A percentile compares a stretch with the other conserved stretches of the same genome.
These are phyloP conservation scores for Talaromyces wortmannii DNA, from an alignment of 495 filamentous ascomycete genomes.

Conservation along the genomic window DNA sequence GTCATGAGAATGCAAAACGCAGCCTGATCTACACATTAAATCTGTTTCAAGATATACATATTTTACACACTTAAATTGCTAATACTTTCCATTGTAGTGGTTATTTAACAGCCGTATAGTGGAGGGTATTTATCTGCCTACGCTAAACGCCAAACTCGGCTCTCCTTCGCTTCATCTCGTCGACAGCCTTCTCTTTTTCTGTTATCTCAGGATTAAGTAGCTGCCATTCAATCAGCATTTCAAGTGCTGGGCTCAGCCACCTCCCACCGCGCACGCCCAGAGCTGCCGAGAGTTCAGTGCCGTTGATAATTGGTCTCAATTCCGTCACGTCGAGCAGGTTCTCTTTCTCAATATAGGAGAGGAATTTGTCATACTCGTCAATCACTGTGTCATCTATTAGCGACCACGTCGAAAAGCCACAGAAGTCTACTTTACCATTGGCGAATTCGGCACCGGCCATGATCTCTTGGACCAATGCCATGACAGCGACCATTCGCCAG, in stretches of 20 bases:
- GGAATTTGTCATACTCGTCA: conserved; percentile 36
- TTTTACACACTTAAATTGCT: too few relatives aligned
- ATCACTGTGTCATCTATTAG: conserved; percentile 21
- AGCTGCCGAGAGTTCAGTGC: conserved; percentile 53
- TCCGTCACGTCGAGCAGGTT: conserved; percentile 33
- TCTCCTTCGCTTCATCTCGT: conserved; percentile 50
- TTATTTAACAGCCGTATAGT: too few relatives aligned
- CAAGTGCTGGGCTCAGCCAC: conserved; percentile 72
- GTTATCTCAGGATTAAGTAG: conserved; percentile 62
- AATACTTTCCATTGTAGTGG: too few relatives aligned
- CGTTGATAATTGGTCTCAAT: conserved; percentile 58
- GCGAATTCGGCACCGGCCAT: conserved; percentile 28
- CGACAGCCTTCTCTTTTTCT: conserved; percentile 55
- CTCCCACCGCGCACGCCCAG: conserved; percentile 59
- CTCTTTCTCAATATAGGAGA: conserved; percentile 33
- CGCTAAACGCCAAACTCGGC: conserved; percentile 46
- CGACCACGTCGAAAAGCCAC: background rate
- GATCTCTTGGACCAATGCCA: conserved; percentile 61
- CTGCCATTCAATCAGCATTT: conserved; percentile 76
- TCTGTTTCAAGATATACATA: too few relatives aligned
- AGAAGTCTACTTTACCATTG: conserved; percentile 17
- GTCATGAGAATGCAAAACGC: too few relatives aligned
- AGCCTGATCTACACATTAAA: too few relatives aligned
- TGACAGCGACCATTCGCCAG: conserved; percentile 72
- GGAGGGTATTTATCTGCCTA: conserved; percentile 5